Evolutionary conservation across 1,284 basidiomycete species (phyloP), one percentile per base, ranked within the genome.

Genomic region (Cutaneotrichosporon curvatum): DNA sequence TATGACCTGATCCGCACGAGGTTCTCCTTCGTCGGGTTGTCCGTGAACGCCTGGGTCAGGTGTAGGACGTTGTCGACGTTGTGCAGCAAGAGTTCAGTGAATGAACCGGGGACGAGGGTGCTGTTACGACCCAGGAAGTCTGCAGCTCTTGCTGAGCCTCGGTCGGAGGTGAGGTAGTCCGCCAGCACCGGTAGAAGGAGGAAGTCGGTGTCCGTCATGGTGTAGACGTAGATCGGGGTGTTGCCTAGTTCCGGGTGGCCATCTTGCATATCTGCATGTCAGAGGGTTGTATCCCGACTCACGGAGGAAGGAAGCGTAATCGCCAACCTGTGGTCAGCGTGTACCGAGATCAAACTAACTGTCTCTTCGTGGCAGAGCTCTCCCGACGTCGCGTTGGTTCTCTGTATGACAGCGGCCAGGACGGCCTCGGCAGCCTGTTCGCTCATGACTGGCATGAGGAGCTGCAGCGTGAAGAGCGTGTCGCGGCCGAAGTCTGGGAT

Each of bases 281-380:
- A 1, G 58, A 54, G 16, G 60, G 52, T 31, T n/a, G n/a, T n/a
- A 43, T 3, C 16, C 65, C 61, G 21, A 34, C 43, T 18, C 9
- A 50, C 45, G 56, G 48, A 60, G 48, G 32, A 48, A 62, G 2
- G 55, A 57, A 6, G 61, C 58, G 33, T 62, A 65, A 37, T 65
- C 63, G 40, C 62, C 62, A 11, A 64, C 48, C 23, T 40, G 37
- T 4, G 33, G 46, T 51, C 25, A 48, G 42, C 37, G 8, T 4
- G 2, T 10, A n/a, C 8, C 12, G 12, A 9, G 12, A 3, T 11
- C 4, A 2, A 10, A 51, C 53, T 43, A 36, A 51, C 54, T 0
- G 73, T 75, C 57, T 75, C 75, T 48, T 76, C 74, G 53, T 77
- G 75, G 49, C 73, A 75, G 11, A 76, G 56, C 11, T 71, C 68